These are phyloP conservation scores for Mastigamoeba balamuthi DNA, from an alignment of 78 protist species.

Conservation along the genomic window DNA sequence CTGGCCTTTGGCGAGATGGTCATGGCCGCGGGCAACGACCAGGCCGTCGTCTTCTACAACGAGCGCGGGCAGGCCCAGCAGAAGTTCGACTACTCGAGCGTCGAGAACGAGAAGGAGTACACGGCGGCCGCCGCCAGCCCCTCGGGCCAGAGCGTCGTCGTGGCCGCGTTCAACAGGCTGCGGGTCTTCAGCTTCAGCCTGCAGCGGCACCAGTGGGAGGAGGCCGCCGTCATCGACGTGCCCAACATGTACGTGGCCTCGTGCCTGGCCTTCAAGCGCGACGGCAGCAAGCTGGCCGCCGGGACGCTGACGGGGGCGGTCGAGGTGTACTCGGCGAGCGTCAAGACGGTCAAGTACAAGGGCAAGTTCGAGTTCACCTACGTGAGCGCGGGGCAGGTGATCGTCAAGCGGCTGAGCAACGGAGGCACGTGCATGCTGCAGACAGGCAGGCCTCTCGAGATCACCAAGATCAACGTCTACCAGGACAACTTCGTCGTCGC, in stretches of 20 bases:
- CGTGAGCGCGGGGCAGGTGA: constrained; percentile 45
- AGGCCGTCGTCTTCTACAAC: constrained; percentile 32
- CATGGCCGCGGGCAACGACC: constrained; percentile 50
- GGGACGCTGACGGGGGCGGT: constrained; percentile 57
- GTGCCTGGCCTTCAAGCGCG: constrained; percentile 57
- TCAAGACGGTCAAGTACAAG: constrained; percentile 43
- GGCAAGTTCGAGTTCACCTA: constrained; percentile 70
- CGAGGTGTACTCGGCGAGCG: constrained; percentile 62
- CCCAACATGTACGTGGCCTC: constrained; percentile 45
- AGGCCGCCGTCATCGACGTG: constrained; percentile 13
- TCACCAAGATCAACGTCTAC: constrained; percentile 54
- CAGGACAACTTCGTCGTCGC: constrained; percentile 55
- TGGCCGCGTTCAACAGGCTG: constrained; percentile 34
- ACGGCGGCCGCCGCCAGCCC: constrained; percentile 40
- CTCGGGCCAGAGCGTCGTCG: constrained; percentile 43
- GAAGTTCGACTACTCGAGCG: constrained; percentile 28
- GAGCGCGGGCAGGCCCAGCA: constrained; percentile 12
- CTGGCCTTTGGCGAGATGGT: constrained; percentile 61
- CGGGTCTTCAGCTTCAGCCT: constrained; percentile 45
- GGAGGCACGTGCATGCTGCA: constrained; percentile 51
- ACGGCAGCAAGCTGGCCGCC: constrained; percentile 50
- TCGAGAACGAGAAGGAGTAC: constrained; percentile 29
- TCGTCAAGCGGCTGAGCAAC: constrained; percentile 26
- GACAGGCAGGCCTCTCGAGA: constrained; percentile 54
- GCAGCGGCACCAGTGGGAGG: constrained; percentile 42